Evolutionary conservation across 2,329 filamentous ascomycete species (phyloP), one percentile per base, ranked within the genome.

Genomic region (Aspergillus melleus): DNA sequence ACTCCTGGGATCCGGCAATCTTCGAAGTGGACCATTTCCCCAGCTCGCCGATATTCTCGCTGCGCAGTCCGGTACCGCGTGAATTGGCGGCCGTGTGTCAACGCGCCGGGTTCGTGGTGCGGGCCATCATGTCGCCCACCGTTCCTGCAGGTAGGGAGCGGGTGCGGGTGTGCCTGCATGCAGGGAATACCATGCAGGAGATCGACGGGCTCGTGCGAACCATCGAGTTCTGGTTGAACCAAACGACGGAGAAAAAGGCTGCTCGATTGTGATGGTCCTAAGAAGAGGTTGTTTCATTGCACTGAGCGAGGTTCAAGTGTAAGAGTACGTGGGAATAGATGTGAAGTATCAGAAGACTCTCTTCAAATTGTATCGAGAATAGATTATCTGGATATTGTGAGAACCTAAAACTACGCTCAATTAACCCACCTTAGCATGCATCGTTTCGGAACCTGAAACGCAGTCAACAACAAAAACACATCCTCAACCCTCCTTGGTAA

Each of bases 51-150:
- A 90, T 91, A 8, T 84, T 90, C 47, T 84, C 87, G 0, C 72
- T 90, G 0, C 79, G 88, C 19, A 88, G 86, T 0, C 76, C 79
- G 0, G 73, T 82, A 0, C 86, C 88, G 0, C 81, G 87, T 3
- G 78, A 80, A 3, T 72, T 91, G 14, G 88, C 88, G 0, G 77
- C 72, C 1, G 77, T 82, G 57, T 90, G 88, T 57, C 88, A 90
- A 72, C 66, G 77, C 3, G 71, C 74, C 0, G 86, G 86, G 0
- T 86, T 85, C 57, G 77, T 88, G 49, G 84, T 90, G 0, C 80
- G 88, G 2, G 82, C 88, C 0, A 89, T 91, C 16, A 86, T 90
- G 59, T 80, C 87, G 1, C 89, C 89, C 0, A 91, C 88, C 0
- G 88, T 91, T 2, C 86, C 88, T 0, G 73, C 70, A 2, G 88